Conservation (phyloP, 768 basidiomycete species). For the Boletus pseudopeckii region DNA sequence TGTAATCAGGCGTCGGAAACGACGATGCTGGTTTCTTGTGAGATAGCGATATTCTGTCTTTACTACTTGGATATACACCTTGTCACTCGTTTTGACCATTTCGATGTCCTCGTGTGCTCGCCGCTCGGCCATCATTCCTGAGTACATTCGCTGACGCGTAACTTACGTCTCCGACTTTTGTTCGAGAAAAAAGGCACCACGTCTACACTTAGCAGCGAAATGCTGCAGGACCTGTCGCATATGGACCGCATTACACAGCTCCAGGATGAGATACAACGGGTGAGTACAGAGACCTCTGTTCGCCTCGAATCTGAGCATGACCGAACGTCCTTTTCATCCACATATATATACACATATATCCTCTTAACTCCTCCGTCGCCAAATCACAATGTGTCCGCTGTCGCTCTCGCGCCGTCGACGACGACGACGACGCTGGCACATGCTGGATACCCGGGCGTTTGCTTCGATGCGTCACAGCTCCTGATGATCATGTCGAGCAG, state of each 20-base stretch:
- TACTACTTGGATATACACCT: background rate
- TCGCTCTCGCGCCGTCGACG: background rate
- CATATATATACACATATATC: too few relatives aligned
- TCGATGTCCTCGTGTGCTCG: background rate
- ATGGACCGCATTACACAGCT: constrained; percentile 97
- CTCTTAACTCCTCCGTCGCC: too few relatives aligned
- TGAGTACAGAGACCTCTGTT: constrained; percentile 21
- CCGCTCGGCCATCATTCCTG: constrained; percentile 1
- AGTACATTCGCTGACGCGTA: background rate
- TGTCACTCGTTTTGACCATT: background rate
- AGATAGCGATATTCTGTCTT: background rate
- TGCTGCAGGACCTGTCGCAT: constrained; percentile 89
- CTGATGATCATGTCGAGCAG: constrained; percentile 85
- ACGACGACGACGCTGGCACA: background rate
- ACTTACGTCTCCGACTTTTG: constrained; percentile 14
- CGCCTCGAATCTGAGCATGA: constrained; percentile 15
- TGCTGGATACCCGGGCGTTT: too few relatives aligned
- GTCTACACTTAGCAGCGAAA: constrained; percentile 50
- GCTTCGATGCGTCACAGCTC: constrained; percentile 43
- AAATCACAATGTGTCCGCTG: background rate
- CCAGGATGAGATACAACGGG: constrained; percentile 91
- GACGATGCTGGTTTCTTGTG: background rate
- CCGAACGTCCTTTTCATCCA: background rate
- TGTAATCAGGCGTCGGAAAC: background rate
- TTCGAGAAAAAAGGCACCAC: constrained; percentile 2